A percentile compares a stretch with the other conserved stretches of the same genome.
phyloP scores from a whole-genome alignment of 345 rosid species.

The Pistacia atlantica region DNA sequence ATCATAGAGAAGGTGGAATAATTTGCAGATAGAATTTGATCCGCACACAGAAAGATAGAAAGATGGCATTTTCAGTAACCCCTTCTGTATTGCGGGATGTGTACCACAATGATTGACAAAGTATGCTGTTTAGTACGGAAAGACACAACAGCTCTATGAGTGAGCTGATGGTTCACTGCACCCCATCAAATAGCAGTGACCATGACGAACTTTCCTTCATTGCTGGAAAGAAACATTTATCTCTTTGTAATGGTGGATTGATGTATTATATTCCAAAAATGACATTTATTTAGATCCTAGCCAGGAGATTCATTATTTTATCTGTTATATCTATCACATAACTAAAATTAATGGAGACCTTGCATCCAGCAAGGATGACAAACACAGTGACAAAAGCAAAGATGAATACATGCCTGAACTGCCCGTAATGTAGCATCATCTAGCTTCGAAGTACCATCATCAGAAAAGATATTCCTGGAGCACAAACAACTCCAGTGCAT shows the following conservation, averaged over 20 bases:
- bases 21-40: not conserved
- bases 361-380: not conserved
- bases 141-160: conserved; percentile 3
- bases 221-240: conserved; percentile 12
- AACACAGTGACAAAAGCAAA: conserved; percentile 17
- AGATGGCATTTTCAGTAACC: not conserved
- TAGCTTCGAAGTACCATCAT: conserved; percentile 74
- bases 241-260: not conserved
- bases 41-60: not conserved
- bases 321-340: not conserved
- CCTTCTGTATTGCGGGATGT: not conserved
- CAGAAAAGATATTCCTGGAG: conserved; percentile 86
- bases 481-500: not conserved
- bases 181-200: not conserved
- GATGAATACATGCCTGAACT: conserved; percentile 64
- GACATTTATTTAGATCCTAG: not conserved
- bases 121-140: not conserved
- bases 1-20: not conserved
- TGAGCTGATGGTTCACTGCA: not conserved
- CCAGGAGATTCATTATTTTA: not conserved
- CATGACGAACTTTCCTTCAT: not conserved
- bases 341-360: not conserved
- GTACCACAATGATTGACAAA: not conserved
- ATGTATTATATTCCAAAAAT: not conserved
- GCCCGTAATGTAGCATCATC: conserved; percentile 53